Evolutionary conservation across 768 basidiomycete species (phyloP).

Genomic region (Lyophyllum decastes): DNA sequence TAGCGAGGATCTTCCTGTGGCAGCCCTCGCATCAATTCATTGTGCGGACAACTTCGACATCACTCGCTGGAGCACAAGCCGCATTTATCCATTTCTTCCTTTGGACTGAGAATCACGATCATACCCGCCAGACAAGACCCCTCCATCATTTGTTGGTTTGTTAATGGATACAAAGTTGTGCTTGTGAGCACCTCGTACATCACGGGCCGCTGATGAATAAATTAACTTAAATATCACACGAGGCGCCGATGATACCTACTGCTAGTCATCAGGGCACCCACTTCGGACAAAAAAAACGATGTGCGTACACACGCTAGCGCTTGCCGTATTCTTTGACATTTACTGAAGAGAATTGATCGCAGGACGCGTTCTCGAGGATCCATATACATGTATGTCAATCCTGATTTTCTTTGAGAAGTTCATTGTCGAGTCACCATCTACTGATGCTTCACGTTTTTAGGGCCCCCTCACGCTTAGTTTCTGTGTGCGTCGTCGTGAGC

Average conservation of each 20-base stretch:
- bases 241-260: conserved; percentile 7
- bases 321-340: background rate
- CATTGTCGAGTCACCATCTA: background rate
- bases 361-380: conserved; percentile 17
- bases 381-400: conserved; percentile 6
- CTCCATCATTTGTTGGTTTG: conserved; percentile 25
- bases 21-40: conserved; percentile 15
- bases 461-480: conserved; percentile 26
- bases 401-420: background rate
- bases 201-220: conserved; percentile 20
- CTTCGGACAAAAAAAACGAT: conserved; percentile 12
- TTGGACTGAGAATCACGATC: conserved; percentile 17
- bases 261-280: conserved; percentile 14
- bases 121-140: conserved; percentile 15
- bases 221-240: conserved; percentile 16
- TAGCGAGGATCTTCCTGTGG: conserved; percentile 20
- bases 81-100: conserved; percentile 18
- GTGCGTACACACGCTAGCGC: conserved; percentile 13
- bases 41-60: conserved; percentile 10
- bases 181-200: conserved; percentile 14
- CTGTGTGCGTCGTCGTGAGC: conserved; percentile 47
- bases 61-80: conserved; percentile 17
- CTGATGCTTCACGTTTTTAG: conserved; percentile 7
- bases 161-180: conserved; percentile 10
- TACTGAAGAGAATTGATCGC: background rate